Conservation (phyloP, 2,329 filamentous ascomycete genomes). For the Pseudodiploospora longispora region DNA sequence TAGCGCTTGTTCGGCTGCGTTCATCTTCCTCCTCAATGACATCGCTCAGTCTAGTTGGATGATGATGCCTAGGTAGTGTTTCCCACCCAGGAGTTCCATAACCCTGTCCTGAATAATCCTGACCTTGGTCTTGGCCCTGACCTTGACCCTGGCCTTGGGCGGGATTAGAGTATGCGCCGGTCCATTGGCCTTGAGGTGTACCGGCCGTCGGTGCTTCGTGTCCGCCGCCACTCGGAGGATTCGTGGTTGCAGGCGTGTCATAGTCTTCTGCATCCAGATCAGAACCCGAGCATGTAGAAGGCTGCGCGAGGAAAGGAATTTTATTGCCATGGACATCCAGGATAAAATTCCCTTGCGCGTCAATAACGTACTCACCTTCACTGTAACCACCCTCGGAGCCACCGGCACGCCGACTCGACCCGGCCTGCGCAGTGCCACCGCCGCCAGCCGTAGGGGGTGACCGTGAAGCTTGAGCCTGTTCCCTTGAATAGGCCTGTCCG, state of each 20-base stretch:
- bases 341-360: slow-evolving; percentile 52
- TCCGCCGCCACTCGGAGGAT: slow-evolving; percentile 26
- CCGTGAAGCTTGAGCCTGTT: slow-evolving; percentile 27
- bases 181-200: slow-evolving; percentile 29
- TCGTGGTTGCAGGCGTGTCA: slow-evolving; percentile 42
- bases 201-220: slow-evolving; percentile 23
- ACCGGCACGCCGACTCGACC: slow-evolving; percentile 14
- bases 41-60: slow-evolving; percentile 82
- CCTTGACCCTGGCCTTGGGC: slow-evolving; percentile 1
- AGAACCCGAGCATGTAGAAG: slow-evolving; percentile 38
- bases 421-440: slow-evolving; percentile 11
- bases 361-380: slow-evolving; percentile 64
- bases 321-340: slow-evolving; percentile 53
- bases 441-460: slow-evolving; percentile 17
- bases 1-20: slow-evolving; percentile 64
- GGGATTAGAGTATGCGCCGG: slow-evolving; percentile 30
- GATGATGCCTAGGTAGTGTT: slow-evolving; percentile 68
- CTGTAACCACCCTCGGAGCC: slow-evolving; percentile 55
- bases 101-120: slow-evolving; percentile 60
- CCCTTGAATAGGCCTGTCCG: slow-evolving; percentile 22
- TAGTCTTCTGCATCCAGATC: slow-evolving; percentile 49
- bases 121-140: slow-evolving; percentile 5
- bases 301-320: slow-evolving; percentile 43
- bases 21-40: slow-evolving; percentile 83
- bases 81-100: slow-evolving; percentile 69